phyloP scores from a whole-genome alignment of 2,329 filamentous ascomycete genomes.

The Diplodia intermedia region DNA sequence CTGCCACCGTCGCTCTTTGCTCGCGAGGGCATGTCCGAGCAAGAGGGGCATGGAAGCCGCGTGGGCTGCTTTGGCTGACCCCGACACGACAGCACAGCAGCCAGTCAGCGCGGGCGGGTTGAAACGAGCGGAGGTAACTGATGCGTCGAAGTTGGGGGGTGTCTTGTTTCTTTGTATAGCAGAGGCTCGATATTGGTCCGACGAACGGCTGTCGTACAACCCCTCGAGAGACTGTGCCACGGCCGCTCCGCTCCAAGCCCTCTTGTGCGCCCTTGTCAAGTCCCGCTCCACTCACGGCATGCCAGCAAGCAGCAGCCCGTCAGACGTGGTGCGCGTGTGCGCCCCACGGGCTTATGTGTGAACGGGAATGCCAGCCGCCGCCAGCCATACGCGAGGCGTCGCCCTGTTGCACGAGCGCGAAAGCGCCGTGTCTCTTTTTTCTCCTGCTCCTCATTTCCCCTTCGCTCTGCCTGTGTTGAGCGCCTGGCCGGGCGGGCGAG shows the following conservation, averaged over 20 bases:
- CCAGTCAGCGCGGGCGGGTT: neutral
- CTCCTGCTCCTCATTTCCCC: slow-evolving; percentile 26
- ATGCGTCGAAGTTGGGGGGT: slow-evolving; percentile 2
- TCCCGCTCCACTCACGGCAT: slow-evolving; percentile 15
- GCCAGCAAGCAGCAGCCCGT: slow-evolving; percentile 14
- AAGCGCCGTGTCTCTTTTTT: slow-evolving; percentile 29
- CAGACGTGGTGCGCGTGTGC: slow-evolving; percentile 26
- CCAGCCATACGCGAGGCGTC: slow-evolving; percentile 13
- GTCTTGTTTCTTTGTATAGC: slow-evolving; percentile 23
- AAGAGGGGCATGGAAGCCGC: neutral
- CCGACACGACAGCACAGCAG: neutral
- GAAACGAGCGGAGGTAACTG: neutral
- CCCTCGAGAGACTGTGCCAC: neutral
- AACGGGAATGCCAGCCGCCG: slow-evolving; percentile 1
- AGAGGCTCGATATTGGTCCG: slow-evolving; percentile 21
- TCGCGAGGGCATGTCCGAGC: neutral
- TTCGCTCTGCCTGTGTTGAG: slow-evolving; percentile 1
- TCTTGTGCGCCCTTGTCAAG: slow-evolving; percentile 11
- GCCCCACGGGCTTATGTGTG: slow-evolving; percentile 27
- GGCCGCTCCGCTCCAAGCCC: neutral
- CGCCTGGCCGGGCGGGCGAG: neutral
- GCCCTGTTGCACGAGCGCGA: slow-evolving; percentile 22
- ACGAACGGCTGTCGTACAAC: slow-evolving; percentile 9
- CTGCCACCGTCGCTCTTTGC: no score
- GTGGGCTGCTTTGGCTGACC: neutral